phyloP scores from a whole-genome alignment of 2,329 filamentous ascomycete genomes.

The Diaporthe vaccinii region DNA sequence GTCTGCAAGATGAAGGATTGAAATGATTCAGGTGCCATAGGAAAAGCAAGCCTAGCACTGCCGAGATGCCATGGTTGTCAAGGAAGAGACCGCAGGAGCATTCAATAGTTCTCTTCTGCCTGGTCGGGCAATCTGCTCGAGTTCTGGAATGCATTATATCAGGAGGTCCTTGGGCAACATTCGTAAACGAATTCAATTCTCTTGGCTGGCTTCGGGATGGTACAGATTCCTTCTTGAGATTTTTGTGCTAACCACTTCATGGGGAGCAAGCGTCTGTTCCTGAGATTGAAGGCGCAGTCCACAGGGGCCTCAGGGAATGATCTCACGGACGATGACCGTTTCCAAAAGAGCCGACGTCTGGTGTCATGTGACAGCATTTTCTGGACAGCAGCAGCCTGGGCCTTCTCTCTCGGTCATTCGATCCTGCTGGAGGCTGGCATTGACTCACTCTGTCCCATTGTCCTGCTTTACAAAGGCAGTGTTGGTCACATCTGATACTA shows the following conservation, averaged over 20 bases:
- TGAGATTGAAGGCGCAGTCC: not conserved
- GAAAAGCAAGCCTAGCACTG: not conserved
- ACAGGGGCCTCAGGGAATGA: not conserved
- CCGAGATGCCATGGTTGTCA: not conserved
- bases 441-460: conserved; percentile 11
- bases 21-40: not conserved
- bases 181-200: too few species aligned
- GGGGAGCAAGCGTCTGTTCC: not conserved
- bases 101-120: not conserved
- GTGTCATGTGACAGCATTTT: not conserved
- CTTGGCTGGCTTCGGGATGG: not conserved
- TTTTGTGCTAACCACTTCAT: not conserved
- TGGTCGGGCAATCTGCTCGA: not conserved
- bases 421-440: not conserved
- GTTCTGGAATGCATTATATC: not conserved
- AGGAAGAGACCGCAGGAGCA: not conserved
- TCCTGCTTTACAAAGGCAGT: conserved; percentile 10
- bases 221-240: not conserved
- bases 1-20: not conserved
- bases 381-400: not conserved
- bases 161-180: not conserved
- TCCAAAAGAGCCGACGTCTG: not conserved
- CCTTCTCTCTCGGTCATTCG: not conserved
- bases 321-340: not conserved
- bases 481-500: conserved; percentile 15